These are phyloP conservation scores for Termitomyces bulborhizus DNA, from an alignment of 768 basidiomycete genomes.

Conservation along the genomic window DNA sequence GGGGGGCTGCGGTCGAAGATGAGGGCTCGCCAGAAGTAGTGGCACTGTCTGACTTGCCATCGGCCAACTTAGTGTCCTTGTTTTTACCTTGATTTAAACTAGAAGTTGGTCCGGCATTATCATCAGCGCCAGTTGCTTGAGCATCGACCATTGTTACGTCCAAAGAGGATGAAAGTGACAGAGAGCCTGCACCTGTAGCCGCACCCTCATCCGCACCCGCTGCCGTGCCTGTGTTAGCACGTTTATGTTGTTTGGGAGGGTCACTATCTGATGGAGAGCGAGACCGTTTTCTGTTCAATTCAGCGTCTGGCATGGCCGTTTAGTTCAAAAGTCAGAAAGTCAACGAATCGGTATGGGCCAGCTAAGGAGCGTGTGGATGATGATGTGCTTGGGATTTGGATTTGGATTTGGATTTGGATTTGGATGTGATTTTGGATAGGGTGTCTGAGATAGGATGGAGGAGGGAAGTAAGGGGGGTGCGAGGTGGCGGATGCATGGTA, in stretches of 20 bases:
- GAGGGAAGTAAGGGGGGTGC: slow-evolving; percentile 55
- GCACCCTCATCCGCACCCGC: slow-evolving; percentile 58
- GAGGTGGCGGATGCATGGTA: slow-evolving; percentile 40
- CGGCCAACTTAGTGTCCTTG: slow-evolving; percentile 34
- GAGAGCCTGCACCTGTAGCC: slow-evolving; percentile 40
- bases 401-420: slow-evolving; percentile 32
- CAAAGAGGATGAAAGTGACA: slow-evolving; percentile 13
- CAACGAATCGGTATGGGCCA: slow-evolving; percentile 29
- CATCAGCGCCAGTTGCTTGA: slow-evolving; percentile 44
- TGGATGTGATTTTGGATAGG: slow-evolving; percentile 17
- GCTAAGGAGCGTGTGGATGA: slow-evolving; percentile 33
- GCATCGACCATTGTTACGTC: slow-evolving; percentile 68
- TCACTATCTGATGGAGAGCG: slow-evolving; percentile 82
- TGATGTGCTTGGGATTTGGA: slow-evolving; percentile 35
- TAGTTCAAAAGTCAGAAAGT: slow-evolving; percentile 36
- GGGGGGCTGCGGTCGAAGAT: slow-evolving; percentile 33
- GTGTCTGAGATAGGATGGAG: slow-evolving; percentile 45
- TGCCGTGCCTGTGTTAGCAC: slow-evolving; percentile 73
- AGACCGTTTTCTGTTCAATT: slow-evolving; percentile 79
- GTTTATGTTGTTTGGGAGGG: slow-evolving; percentile 74
- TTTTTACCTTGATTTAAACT: slow-evolving; percentile 35
- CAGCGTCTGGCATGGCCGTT: slow-evolving; percentile 82
- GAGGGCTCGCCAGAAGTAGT: slow-evolving; percentile 48
- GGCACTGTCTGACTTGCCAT: slow-evolving; percentile 35
- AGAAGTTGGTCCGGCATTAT: slow-evolving; percentile 55